These are phyloP conservation scores for Haplosporangium sp. DNA, from an alignment of 371 early-diverging fungal genomes.

Conservation along the genomic window DNA sequence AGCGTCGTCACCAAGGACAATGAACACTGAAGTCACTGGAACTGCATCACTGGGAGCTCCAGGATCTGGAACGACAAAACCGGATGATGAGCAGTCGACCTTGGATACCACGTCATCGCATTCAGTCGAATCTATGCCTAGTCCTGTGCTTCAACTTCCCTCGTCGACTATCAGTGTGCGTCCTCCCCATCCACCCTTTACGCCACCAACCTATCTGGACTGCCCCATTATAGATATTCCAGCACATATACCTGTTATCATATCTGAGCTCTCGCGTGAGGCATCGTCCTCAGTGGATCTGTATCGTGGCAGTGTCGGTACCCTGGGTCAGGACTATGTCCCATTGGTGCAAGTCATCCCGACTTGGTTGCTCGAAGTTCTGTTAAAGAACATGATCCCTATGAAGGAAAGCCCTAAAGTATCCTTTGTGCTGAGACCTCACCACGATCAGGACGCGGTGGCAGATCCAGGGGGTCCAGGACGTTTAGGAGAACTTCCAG, in stretches of 20 bases:
- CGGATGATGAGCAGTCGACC: conserved; percentile 28
- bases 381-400: conserved; percentile 68
- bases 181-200: conserved; percentile 55
- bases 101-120: conserved; percentile 36
- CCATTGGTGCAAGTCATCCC: conserved; percentile 58
- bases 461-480: conserved; percentile 26
- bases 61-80: conserved; percentile 8
- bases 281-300: conserved; percentile 81
- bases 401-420: conserved; percentile 83
- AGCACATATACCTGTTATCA: conserved; percentile 72
- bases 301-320: conserved; percentile 77
- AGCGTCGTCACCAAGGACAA: conserved; percentile 25
- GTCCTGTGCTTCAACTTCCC: conserved; percentile 21
- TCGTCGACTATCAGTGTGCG: conserved; percentile 28
- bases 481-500: conserved; percentile 44
- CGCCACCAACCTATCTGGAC: conserved; percentile 62
- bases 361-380: conserved; percentile 60
- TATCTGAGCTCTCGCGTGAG: conserved; percentile 85
- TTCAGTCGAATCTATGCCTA: conserved; percentile 36
- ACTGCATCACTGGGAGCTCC: conserved; percentile 2
- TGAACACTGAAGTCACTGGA: conserved; percentile 10
- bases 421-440: conserved; percentile 83
- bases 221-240: conserved; percentile 76
- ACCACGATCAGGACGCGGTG: conserved; percentile 58
- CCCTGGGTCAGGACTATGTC: conserved; percentile 63